A percentile compares a stretch with the other conserved stretches of the same genome.
phyloP scores from a whole-genome alignment of 2,329 filamentous ascomycete genomes.

The Mariannaea sp. region DNA sequence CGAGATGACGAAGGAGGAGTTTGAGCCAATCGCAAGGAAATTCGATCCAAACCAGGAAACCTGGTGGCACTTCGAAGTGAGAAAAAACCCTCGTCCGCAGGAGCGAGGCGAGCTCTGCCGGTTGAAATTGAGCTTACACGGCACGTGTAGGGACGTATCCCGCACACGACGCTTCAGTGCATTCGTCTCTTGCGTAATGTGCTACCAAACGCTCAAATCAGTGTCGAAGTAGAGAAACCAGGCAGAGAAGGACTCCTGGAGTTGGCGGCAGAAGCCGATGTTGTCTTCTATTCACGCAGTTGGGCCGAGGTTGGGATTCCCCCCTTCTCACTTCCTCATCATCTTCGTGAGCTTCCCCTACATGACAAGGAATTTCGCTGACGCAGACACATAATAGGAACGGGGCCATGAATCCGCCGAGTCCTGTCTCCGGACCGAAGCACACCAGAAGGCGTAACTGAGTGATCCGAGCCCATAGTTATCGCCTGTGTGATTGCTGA shows the following conservation, averaged over 20 bases:
- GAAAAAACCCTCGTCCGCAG: conserved; percentile 23
- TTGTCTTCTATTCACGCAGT: conserved; percentile 73
- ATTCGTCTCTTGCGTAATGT: conserved; percentile 58
- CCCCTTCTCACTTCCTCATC: neutral
- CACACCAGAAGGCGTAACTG: conserved; percentile 50
- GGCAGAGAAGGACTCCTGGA: conserved; percentile 61
- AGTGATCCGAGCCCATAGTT: conserved; percentile 25
- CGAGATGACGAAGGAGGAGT: conserved; percentile 70
- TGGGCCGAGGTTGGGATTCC: conserved; percentile 66
- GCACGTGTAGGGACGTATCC: conserved; percentile 62
- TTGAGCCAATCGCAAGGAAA: conserved; percentile 49
- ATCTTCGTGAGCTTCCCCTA: conserved; percentile 8
- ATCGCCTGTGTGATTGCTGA: conserved; percentile 28
- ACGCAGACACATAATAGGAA: conserved; percentile 36
- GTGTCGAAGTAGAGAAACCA: conserved; percentile 76
- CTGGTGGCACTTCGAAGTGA: conserved; percentile 77
- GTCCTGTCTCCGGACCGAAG: conserved; percentile 56
- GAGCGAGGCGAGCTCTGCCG: neutral
- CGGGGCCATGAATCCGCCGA: conserved; percentile 52
- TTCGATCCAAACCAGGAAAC: conserved; percentile 45
- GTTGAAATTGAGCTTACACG: conserved; percentile 21
- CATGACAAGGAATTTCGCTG: conserved; percentile 19
- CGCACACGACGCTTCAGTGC: conserved; percentile 63
- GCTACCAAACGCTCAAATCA: conserved; percentile 57
- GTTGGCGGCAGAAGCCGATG: conserved; percentile 66